These are phyloP conservation scores for Leccinum sublutescens DNA, from an alignment of 768 basidiomycete genomes.

Conservation along the genomic window DNA sequence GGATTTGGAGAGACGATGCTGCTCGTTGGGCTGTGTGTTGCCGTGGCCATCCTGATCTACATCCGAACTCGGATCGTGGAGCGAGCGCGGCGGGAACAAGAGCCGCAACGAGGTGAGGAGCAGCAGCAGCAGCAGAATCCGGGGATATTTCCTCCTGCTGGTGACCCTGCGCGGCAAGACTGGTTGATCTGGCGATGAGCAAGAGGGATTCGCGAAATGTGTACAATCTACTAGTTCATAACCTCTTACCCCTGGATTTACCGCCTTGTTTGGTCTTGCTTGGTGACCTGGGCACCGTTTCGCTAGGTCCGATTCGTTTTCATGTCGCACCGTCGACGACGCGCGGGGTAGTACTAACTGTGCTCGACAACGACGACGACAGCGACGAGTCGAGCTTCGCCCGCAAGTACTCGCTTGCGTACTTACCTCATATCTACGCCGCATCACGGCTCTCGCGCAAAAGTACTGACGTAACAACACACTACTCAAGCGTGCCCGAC, in stretches of 20 bases:
- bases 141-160: constrained; percentile 61
- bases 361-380: constrained; percentile 9
- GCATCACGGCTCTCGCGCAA: too few relatives aligned
- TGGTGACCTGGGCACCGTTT: constrained; percentile 11
- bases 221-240: background rate
- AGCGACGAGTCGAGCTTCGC: constrained; percentile 1
- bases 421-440: background rate
- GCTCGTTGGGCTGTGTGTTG: constrained; percentile 67
- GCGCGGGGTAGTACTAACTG: background rate
- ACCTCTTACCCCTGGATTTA: too few relatives aligned
- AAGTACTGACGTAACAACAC: too few relatives aligned
- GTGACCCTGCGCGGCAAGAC: constrained; percentile 62
- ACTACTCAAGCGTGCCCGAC: background rate
- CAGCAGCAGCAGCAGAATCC: constrained; percentile 27
- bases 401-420: background rate
- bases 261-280: constrained; percentile 25
- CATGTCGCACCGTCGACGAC: constrained; percentile 7
- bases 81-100: constrained; percentile 64
- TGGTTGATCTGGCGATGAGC: constrained; percentile 56
- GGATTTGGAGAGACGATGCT: constrained; percentile 81
- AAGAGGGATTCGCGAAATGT: background rate
- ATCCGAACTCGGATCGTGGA: constrained; percentile 77
- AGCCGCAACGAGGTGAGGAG: constrained; percentile 38
- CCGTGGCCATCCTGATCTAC: constrained; percentile 74
- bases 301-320: background rate